Base-by-base conservation (phyloP, 2,329 filamentous ascomycete species). In the Harringtonia lauricola region DNA sequence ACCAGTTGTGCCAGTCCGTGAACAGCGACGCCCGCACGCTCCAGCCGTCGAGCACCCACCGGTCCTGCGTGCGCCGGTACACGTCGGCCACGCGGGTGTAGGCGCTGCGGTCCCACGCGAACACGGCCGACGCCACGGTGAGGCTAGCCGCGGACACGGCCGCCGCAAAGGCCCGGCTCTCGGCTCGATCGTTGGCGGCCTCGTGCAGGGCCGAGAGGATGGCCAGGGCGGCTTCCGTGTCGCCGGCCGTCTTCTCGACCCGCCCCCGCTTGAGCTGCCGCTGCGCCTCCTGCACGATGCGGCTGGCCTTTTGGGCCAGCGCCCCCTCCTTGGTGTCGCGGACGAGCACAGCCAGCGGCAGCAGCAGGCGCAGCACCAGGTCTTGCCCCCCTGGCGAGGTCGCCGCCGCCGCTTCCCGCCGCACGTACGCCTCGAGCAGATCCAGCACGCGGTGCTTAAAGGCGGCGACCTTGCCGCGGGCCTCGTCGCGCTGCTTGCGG, bases 381-480 rank as follows among this genome's bases (percentile, higher is more conserved):
- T n/a, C 34, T 13, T 19, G 8, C 19, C 19, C 22, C 34, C n/a
- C 26, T 12, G 24, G 15, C 30, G n/a, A n/a, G n/a, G n/a, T 3
- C 22, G 14, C n/a, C 24, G 14, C 28, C n/a, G 26, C 15, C 15
- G 39, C 26, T 13, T 35, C 9, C 24, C 83, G 82, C 60, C 85
- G 88, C 50, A 92, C 71, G 61, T 87, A 96, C 50, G 92, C 83
- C 47, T 83, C 78, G 12, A 96, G 71, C 1, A 96, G 74, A 57
- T 96, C 92, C 5, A 96, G 74, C 7, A 95, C 83, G 35, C 89
- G 84, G 61, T 86, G 86, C 68, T 98, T 98, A 73, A 98, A 95
- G 63, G 90, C 89, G 55, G 94, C 68, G 57, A 96, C 86, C 18
- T 80, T 87, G 52, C 90, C 84, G 58, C 86, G 92, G 43, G 90